Conservation (phyloP, 345 rosid species). For the Acer saccharum region DNA sequence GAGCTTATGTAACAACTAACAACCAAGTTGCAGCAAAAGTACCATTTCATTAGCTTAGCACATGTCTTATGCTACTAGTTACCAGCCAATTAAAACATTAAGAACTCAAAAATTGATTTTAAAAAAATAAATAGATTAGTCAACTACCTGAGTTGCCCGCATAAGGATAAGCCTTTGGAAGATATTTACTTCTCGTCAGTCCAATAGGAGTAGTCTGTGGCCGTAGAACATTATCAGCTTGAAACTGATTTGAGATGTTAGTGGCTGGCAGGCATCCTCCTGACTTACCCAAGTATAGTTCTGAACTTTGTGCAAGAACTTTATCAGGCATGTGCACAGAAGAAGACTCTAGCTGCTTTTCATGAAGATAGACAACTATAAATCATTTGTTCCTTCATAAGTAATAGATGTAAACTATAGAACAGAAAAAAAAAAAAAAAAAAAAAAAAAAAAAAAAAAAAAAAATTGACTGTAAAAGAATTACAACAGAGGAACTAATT, state of each 20-base stretch:
- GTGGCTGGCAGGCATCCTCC: constrained; percentile 26
- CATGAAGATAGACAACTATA: constrained; percentile 6
- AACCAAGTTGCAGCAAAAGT: not conserved
- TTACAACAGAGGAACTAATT: not conserved
- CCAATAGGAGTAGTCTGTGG: constrained; percentile 37
- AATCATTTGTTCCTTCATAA: constrained; percentile 8
- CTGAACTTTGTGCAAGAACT: constrained; percentile 37
- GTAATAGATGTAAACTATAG: not conserved
- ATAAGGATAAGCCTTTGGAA: constrained; percentile 37
- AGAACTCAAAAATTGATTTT: not conserved
- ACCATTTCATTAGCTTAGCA: constrained; percentile 3
- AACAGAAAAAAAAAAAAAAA: not conserved
- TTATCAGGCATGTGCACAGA: constrained; percentile 33
- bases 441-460: not conserved
- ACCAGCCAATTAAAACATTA: constrained; percentile 1
- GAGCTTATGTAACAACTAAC: not conserved
- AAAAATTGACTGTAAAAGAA: not conserved
- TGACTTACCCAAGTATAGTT: constrained; percentile 25
- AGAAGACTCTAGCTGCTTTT: constrained; percentile 31
- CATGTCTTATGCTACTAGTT: not conserved
- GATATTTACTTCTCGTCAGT: constrained; percentile 37
- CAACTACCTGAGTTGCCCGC: constrained; percentile 45
- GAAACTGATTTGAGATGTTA: constrained; percentile 39
- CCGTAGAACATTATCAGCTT: constrained; percentile 29
- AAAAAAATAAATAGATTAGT: constrained; percentile 7